Evolutionary conservation across 2,329 filamentous ascomycete species (phyloP).

Genomic region (Colletotrichum caudatum): DNA sequence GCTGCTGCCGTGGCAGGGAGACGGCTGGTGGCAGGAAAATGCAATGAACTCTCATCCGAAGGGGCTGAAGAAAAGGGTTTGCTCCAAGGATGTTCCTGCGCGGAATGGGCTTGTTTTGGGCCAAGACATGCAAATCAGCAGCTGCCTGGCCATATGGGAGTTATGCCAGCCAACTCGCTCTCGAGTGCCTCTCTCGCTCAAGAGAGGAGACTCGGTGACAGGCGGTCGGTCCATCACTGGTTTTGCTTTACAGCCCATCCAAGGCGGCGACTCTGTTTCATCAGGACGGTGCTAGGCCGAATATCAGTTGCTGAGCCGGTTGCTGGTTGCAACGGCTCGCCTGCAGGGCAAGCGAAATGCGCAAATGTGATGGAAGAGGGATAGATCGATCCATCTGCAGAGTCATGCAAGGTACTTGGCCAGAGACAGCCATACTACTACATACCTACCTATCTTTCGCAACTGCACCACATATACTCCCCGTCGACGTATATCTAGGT

Average conservation of each 20-base stretch:
- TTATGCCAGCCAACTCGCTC: neutral
- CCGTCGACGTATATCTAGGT: neutral
- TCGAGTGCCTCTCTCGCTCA: no score
- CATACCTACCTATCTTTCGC: constrained; percentile 12
- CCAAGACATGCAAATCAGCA: constrained; percentile 30
- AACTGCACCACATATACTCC: constrained; percentile 4
- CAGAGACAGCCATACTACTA: constrained; percentile 14
- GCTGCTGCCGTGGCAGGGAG: neutral
- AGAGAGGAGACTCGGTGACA: constrained; percentile 15
- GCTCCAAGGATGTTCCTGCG: constrained; percentile 35
- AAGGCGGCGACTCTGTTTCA: neutral
- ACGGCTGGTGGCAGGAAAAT: constrained; percentile 12
- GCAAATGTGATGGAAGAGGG: constrained; percentile 23
- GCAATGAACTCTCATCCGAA: constrained; percentile 25
- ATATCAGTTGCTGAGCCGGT: constrained; percentile 24
- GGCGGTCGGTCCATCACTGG: neutral
- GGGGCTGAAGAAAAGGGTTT: constrained; percentile 33
- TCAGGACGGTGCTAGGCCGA: neutral
- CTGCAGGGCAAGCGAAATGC: constrained; percentile 34
- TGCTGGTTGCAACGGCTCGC: constrained; percentile 37
- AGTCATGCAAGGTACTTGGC: constrained; percentile 34
- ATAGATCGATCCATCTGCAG: constrained; percentile 13
- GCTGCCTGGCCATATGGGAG: constrained; percentile 8
- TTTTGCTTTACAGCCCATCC: neutral
- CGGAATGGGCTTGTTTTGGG: constrained; percentile 25